Evolutionary conservation across 1,284 basidiomycete species (phyloP).

Genomic region (Stygiomarasmius scandens): DNA sequence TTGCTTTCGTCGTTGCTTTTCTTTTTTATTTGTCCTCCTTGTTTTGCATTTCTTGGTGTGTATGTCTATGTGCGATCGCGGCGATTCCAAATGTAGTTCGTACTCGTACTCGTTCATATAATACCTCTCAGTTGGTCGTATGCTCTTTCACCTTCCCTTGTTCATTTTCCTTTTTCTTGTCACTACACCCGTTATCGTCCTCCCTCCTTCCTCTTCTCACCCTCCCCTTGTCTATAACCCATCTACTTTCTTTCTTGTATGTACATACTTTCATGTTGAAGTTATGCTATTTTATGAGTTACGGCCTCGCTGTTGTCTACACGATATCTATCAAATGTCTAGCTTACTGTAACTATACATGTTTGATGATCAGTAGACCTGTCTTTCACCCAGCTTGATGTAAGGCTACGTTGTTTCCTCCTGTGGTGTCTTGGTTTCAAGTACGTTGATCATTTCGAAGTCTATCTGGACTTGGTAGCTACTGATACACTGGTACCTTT

Average conservation of each 20-base stretch:
- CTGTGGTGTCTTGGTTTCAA: no score
- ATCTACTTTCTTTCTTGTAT: no score
- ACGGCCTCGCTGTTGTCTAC: not conserved
- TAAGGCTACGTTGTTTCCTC: no score
- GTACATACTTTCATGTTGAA: no score
- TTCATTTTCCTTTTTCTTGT: not conserved
- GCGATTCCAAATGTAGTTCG: constrained; percentile 7
- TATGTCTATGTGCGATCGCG: constrained; percentile 17
- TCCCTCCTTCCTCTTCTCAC: not conserved
- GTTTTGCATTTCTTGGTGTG: constrained; percentile 3
- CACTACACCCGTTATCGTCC: constrained; percentile 2
- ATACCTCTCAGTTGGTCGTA: constrained; percentile 1
- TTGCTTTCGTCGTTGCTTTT: constrained; percentile 7
- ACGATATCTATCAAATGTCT: not conserved
- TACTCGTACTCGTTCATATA: constrained; percentile 17
- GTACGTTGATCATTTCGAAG: no score
- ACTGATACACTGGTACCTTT: no score
- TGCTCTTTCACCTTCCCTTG: not conserved
- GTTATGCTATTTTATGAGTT: not conserved
- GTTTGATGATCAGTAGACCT: not conserved
- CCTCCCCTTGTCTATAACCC: constrained; percentile 7
- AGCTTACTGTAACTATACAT: not conserved
- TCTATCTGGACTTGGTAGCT: no score
- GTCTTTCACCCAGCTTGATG: not conserved
- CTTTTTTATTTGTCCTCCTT: constrained; percentile 4